Evolutionary conservation across 148 eudicot genomes (phyloP), one percentile per base, ranked within the genome.

Genomic region (Chenopodium quinoa): DNA sequence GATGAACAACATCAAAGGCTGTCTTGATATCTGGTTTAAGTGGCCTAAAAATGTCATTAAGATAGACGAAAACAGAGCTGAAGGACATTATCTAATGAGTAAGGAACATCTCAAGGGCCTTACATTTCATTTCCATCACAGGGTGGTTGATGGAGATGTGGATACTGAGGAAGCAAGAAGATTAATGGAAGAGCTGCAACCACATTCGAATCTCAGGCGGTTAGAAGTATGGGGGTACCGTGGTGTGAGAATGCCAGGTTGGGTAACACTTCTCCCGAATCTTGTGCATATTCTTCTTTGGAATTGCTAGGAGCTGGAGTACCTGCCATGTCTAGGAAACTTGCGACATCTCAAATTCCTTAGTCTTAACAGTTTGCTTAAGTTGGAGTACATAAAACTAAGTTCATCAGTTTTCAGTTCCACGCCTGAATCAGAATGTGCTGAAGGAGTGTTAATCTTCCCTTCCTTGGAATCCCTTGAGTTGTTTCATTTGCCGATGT

Each of bases 111-210:
- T 50, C 54, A 50, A 50, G 12, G 14, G 0, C 14, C 12, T 50
- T 9, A 2, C 0, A 10, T 50, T 50, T 50, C 12, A 11, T 50
- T 50, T 11, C 14, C 0, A 12, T 9, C 54, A 50, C 14, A 3
- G 2, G 0, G 16, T 9, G 2, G 54, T 12, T 50, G 54, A 50
- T 50, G 54, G 54, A 12, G 14, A 2, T 3, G 40, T 48, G 16
- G 4, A 56, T 17, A 19, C 5, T 9, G 67, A 76, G 31, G 68
- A 60, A 58, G 40, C 44, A 40, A 40, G 44, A 40, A 40, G 8
- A 13, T 56, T 76, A 47, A 2, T 76, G 47, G 79, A 56, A 8
- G 67, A 76, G 48, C 47, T 76, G 25, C 66, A 31, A 17, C 79
- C 79, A 1, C 79, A 56, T 60, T 34, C 50, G 19, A 56, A 76